Base-by-base conservation (phyloP, 2,329 filamentous ascomycete species). In the Claviceps sp. region DNA sequence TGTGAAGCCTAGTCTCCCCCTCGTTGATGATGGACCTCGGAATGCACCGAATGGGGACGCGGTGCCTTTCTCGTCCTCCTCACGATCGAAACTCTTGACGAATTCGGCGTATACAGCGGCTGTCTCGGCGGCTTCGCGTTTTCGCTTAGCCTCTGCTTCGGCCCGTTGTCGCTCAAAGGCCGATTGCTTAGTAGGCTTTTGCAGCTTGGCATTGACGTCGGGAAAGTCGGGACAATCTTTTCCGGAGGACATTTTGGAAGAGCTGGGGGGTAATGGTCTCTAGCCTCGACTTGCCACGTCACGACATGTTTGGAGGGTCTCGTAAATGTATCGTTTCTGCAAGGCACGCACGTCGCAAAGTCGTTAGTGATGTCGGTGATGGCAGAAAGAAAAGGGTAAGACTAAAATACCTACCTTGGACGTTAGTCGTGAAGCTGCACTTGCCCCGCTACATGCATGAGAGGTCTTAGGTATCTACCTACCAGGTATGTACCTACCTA, bases 21-120 rank as follows among this genome's bases (percentile, higher is more conserved):
- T 44, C 20, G 29, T 34, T 34, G 60, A 46, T 34, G 45, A 47
- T 20, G 49, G 55, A 6, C 56, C 59, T 46, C 61, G 59, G 45
- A 65, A 64, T 43, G 26, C 39, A 36, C 50, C 39, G 3, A 44
- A 38, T 8, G 20, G 5, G 11, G 39, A n/a, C 38, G 47, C 40
- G 39, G 17, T 34, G 4, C 34, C 26, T 38, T 38, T 42, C 53
- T 72, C 66, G 42, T 76, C 72, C 26, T 78, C 77, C 39, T 83
- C 79, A 54, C 77, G 73, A 45, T 82, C 82, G 60, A 87, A 86
- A 51, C 78, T 88, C 67, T 91, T 91, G 52, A 93, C 80, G 58
- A 95, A 95, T 57, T 91, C 88, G 59, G 88, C 82, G 66, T 90
- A 86, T 1, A 89, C 88, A 23, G 88, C 88, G 22, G 86, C 87